Evolutionary conservation across 306 rosid species (phyloP).

Genomic region (Cicer arietinum): DNA sequence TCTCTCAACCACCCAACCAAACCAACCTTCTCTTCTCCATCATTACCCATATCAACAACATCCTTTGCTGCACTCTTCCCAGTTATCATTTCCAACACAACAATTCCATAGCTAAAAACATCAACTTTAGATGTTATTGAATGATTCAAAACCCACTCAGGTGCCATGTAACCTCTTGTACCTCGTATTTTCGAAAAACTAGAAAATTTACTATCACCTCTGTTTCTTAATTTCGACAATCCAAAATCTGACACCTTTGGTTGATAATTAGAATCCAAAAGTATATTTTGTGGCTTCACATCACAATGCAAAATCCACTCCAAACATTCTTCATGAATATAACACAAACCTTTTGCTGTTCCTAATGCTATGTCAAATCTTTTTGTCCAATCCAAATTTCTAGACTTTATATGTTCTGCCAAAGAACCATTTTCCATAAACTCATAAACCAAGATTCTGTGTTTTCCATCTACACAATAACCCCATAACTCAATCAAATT

Average conservation of each 20-base stretch:
- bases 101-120: slow-evolving; percentile 70
- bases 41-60: not conserved
- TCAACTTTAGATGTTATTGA: slow-evolving; percentile 74
- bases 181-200: slow-evolving; percentile 61
- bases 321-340: slow-evolving; percentile 73
- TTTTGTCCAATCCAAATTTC: slow-evolving; percentile 52
- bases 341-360: slow-evolving; percentile 61
- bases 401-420: slow-evolving; percentile 41
- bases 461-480: slow-evolving; percentile 62
- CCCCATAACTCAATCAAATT: slow-evolving; percentile 71
- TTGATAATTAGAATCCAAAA: slow-evolving; percentile 50
- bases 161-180: slow-evolving; percentile 77
- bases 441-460: slow-evolving; percentile 65
- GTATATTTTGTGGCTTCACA: slow-evolving; percentile 65
- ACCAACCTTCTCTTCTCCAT: slow-evolving; percentile 31
- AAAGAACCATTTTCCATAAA: slow-evolving; percentile 61
- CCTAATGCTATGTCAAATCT: slow-evolving; percentile 65
- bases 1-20: slow-evolving; percentile 54
- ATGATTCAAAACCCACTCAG: slow-evolving; percentile 65
- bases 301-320: slow-evolving; percentile 81
- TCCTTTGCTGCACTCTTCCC: slow-evolving; percentile 50
- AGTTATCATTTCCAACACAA: slow-evolving; percentile 64
- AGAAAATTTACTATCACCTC: slow-evolving; percentile 42
- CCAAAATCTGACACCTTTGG: slow-evolving; percentile 74
- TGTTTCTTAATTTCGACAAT: slow-evolving; percentile 55